phyloP scores from a whole-genome alignment of 768 basidiomycete genomes.

The Tylopilus vinaceipallidus region DNA sequence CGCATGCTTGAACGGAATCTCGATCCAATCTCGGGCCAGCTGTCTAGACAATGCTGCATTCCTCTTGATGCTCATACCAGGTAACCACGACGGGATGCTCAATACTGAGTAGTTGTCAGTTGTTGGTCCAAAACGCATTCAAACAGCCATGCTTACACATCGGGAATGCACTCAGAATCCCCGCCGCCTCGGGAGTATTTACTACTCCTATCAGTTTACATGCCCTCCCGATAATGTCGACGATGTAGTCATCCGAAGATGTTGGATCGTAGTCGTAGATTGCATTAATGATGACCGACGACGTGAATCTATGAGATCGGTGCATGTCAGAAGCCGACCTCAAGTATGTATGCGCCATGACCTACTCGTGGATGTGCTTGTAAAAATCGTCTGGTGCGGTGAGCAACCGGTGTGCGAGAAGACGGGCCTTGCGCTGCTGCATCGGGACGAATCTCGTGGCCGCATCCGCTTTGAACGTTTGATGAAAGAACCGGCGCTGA shows the following conservation, averaged over 20 bases:
- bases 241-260: constrained; percentile 12
- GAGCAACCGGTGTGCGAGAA: constrained; percentile 7
- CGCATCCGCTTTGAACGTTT: constrained; percentile 10
- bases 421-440: constrained; percentile 11
- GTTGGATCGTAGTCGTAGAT: constrained; percentile 19
- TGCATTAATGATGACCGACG: constrained; percentile 28
- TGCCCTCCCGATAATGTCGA: constrained; percentile 12
- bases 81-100: constrained; percentile 19
- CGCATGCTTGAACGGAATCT: constrained; percentile 28
- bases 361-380: constrained; percentile 12
- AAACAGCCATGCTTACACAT: constrained; percentile 1
- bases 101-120: constrained; percentile 9
- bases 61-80: constrained; percentile 17
- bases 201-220: background rate
- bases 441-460: constrained; percentile 15
- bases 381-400: constrained; percentile 6
- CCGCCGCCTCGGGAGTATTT: constrained; percentile 10
- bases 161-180: constrained; percentile 14
- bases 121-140: background rate
- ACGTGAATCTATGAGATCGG: constrained; percentile 5
- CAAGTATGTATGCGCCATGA: constrained; percentile 11
- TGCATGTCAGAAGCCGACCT: background rate
- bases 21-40: constrained; percentile 13
- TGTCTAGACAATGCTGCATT: constrained; percentile 4
- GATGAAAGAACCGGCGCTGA: constrained; percentile 20